A percentile compares a stretch with the other conserved stretches of the same genome.
Evolutionary conservation across 2,329 filamentous ascomycete species (phyloP).

Genomic region (Cladosporium sp.): DNA sequence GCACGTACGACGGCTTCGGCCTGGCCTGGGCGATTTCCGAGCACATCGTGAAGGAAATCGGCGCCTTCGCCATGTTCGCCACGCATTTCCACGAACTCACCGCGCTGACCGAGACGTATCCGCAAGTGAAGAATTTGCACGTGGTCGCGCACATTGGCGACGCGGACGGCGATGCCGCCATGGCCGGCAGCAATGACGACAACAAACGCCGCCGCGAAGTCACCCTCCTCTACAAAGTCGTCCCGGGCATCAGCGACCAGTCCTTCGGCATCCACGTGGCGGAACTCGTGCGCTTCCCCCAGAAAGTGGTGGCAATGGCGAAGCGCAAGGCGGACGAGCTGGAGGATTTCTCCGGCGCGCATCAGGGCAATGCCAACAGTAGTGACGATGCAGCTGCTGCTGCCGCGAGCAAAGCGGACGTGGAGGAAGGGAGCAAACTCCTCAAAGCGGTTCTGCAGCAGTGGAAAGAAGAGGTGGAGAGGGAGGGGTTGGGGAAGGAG

Average conservation of each 20-base stretch:
- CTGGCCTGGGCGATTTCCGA: slow-evolving; percentile 99
- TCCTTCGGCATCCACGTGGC: slow-evolving; percentile 98
- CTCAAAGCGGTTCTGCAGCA: slow-evolving; percentile 76
- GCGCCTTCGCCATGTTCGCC: slow-evolving; percentile 90
- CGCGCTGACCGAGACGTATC: slow-evolving; percentile 78
- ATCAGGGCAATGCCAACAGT: slow-evolving; percentile 49
- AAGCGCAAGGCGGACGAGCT: slow-evolving; percentile 97
- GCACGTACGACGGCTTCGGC: slow-evolving; percentile 96
- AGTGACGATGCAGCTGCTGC: slow-evolving; percentile 25
- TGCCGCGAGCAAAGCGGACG: slow-evolving; percentile 74
- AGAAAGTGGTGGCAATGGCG: slow-evolving; percentile 99
- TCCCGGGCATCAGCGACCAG: slow-evolving; percentile 93
- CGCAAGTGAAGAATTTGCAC: slow-evolving; percentile 87
- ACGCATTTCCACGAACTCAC: slow-evolving; percentile 99
- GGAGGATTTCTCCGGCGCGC: slow-evolving; percentile 86
- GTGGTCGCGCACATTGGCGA: slow-evolving; percentile 87
- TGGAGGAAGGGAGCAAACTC: slow-evolving; percentile 80
- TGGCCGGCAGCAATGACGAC: slow-evolving; percentile 24
- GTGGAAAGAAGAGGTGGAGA: slow-evolving; percentile 70
- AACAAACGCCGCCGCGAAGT: slow-evolving; percentile 69
- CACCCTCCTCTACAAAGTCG: slow-evolving; percentile 93
- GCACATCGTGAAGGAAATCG: slow-evolving; percentile 93
- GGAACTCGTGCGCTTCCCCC: slow-evolving; percentile 91
- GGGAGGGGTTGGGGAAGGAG: slow-evolving; percentile 59
- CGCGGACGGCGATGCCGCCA: slow-evolving; percentile 36